phyloP scores from a whole-genome alignment of 805 yeast genomes.

The Candida lessepsii region DNA sequence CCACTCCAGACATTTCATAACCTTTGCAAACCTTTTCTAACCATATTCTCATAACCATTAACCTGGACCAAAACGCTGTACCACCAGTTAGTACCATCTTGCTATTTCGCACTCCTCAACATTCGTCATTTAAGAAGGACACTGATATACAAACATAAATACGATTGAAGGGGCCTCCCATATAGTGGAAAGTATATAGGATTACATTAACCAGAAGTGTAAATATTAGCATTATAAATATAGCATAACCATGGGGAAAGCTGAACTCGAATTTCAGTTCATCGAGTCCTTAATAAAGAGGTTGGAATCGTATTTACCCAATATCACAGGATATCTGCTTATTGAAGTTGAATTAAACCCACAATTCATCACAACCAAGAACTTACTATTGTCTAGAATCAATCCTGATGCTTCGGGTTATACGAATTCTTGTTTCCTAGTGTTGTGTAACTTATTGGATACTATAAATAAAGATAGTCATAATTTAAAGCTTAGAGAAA shows the following conservation, averaged over 20 bases:
- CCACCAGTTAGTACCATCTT: too few species aligned
- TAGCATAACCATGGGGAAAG: not conserved
- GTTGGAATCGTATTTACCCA: slow-evolving; percentile 36
- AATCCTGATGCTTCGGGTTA: slow-evolving; percentile 13
- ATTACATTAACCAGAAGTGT: too few species aligned
- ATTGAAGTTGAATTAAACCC: slow-evolving; percentile 43
- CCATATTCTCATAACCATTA: not conserved
- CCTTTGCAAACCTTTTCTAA: too few species aligned
- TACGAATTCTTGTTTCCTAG: slow-evolving; percentile 20
- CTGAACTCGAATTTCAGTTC: slow-evolving; percentile 13
- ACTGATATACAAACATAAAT: not conserved
- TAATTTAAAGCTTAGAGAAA: slow-evolving; percentile 22
- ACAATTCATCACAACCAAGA: slow-evolving; percentile 33
- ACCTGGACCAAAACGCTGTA: too few species aligned
- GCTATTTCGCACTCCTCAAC: slow-evolving; percentile 7
- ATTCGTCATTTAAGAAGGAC: slow-evolving; percentile 4
- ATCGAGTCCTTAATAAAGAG: slow-evolving; percentile 26
- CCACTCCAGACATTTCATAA: too few species aligned
- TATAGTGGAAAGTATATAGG: too few species aligned
- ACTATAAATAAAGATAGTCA: slow-evolving; percentile 24
- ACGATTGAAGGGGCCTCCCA: too few species aligned
- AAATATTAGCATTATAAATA: not conserved
- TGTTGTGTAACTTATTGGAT: slow-evolving; percentile 25
- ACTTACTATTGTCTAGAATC: slow-evolving; percentile 24
- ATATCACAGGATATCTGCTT: slow-evolving; percentile 36